phyloP scores from a whole-genome alignment of 2,329 filamentous ascomycete species.

The Cytospora leucostoma region DNA sequence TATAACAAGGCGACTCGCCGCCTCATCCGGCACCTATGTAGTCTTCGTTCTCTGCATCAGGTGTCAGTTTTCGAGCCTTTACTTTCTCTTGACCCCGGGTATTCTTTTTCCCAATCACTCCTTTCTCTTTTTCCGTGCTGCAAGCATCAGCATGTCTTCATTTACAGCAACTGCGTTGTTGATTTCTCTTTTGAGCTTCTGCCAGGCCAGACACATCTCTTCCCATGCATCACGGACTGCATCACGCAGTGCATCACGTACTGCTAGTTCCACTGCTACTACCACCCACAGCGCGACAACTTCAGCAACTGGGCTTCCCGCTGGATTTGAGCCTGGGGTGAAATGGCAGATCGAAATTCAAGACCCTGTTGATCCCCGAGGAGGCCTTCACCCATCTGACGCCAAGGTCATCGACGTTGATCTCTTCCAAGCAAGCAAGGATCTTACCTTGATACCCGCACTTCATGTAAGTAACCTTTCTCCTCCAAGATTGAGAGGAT shows the following conservation, averaged over 20 bases:
- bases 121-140: slow-evolving; percentile 3
- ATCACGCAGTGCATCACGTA: neutral
- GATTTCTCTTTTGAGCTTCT: slow-evolving; percentile 11
- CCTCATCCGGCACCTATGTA: neutral
- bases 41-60: neutral
- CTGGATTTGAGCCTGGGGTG: slow-evolving; percentile 17
- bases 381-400: slow-evolving; percentile 18
- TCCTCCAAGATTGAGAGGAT: too few relatives aligned
- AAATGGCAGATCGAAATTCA: slow-evolving; percentile 27
- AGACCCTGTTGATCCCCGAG: slow-evolving; percentile 20
- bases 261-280: neutral
- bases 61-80: neutral
- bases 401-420: slow-evolving; percentile 25
- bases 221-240: neutral
- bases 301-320: neutral
- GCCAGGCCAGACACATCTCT: slow-evolving; percentile 10
- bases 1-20: neutral
- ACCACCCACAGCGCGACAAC: neutral
- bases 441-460: slow-evolving; percentile 17
- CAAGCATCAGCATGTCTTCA: slow-evolving; percentile 25
- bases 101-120: neutral
- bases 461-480: slow-evolving; percentile 14
- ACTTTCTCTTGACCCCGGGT: neutral
- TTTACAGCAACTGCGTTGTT: slow-evolving; percentile 23
- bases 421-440: slow-evolving; percentile 22